Percentiles rank a stretch among this genome's conserved stretches.
phyloP scores from a whole-genome alignment of 768 basidiomycete genomes.

The Naematelia aurantialba region DNA sequence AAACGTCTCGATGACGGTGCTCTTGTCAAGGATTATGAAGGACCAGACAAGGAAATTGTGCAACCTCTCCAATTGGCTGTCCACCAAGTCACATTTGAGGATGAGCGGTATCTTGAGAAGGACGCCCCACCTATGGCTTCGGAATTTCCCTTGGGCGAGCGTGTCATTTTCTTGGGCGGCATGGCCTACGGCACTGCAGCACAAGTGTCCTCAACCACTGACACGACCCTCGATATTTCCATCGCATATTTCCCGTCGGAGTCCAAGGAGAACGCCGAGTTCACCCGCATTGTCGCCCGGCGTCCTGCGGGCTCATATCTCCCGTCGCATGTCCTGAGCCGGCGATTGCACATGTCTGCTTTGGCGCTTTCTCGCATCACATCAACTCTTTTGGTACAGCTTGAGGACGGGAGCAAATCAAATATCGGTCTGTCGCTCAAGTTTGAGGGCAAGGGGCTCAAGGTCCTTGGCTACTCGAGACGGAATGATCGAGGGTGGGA shows the following conservation, averaged over 20 bases:
- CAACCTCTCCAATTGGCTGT: slow-evolving; percentile 84
- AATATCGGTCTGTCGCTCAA: slow-evolving; percentile 94
- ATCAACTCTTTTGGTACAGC: slow-evolving; percentile 85
- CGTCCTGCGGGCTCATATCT: slow-evolving; percentile 61
- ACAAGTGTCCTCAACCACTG: slow-evolving; percentile 70
- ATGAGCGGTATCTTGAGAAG: slow-evolving; percentile 65
- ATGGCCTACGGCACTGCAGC: slow-evolving; percentile 95
- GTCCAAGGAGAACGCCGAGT: slow-evolving; percentile 69
- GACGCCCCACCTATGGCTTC: slow-evolving; percentile 74
- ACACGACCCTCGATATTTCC: slow-evolving; percentile 69
- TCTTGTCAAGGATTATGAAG: slow-evolving; percentile 92
- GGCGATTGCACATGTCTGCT: slow-evolving; percentile 67
- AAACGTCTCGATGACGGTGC: slow-evolving; percentile 84
- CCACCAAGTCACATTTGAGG: slow-evolving; percentile 75
- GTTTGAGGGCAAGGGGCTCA: slow-evolving; percentile 87
- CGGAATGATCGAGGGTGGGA: slow-evolving; percentile 87
- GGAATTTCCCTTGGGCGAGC: slow-evolving; percentile 85
- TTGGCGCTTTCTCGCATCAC: slow-evolving; percentile 84
- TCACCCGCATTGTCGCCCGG: slow-evolving; percentile 63
- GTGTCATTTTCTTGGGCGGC: slow-evolving; percentile 93
- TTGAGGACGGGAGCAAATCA: slow-evolving; percentile 68
- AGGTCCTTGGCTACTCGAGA: slow-evolving; percentile 86
- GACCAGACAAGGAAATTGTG: slow-evolving; percentile 71
- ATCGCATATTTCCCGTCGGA: slow-evolving; percentile 92
- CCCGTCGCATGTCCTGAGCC: slow-evolving; percentile 74